Percentiles rank a stretch among this genome's conserved stretches.
phyloP scores from a whole-genome alignment of 139 green algal species.

The Closterium sp. region DNA sequence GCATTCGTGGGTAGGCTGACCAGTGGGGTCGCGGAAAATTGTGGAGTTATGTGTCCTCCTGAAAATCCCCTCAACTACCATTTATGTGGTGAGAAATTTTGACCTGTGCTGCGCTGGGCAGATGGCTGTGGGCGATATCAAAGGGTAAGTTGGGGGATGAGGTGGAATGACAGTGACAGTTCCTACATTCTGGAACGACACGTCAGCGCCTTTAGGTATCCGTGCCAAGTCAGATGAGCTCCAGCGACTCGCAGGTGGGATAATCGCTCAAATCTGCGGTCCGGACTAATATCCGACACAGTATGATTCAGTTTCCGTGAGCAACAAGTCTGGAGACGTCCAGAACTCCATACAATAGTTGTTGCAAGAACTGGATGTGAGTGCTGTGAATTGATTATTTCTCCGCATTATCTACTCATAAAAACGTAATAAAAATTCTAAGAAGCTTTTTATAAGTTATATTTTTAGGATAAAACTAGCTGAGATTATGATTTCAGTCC shows the following conservation, averaged over 20 bases:
- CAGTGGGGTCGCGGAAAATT: background rate
- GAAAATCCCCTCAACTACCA: background rate
- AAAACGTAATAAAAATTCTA: too few relatives aligned
- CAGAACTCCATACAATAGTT: too few relatives aligned
- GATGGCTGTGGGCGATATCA: background rate
- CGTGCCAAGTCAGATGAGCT: background rate
- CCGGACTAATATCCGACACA: too few relatives aligned
- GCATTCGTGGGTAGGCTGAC: background rate
- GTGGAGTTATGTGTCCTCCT: background rate
- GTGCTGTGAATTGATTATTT: too few relatives aligned
- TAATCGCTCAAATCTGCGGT: background rate
- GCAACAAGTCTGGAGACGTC: too few relatives aligned
- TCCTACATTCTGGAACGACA: background rate
- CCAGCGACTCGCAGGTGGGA: background rate
- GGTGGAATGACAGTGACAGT: background rate
- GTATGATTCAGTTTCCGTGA: too few relatives aligned
- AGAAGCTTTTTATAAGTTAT: too few relatives aligned
- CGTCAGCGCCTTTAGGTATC: background rate
- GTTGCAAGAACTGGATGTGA: too few relatives aligned
- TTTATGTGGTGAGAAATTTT: background rate
- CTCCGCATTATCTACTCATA: too few relatives aligned
- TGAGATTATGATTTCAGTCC: too few relatives aligned
- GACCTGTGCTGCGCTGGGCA: background rate
- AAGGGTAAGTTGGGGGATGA: background rate
- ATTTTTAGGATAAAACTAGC: too few relatives aligned